Conservation (phyloP, 129 eudicot genomes). For the Calendula officinalis region DNA sequence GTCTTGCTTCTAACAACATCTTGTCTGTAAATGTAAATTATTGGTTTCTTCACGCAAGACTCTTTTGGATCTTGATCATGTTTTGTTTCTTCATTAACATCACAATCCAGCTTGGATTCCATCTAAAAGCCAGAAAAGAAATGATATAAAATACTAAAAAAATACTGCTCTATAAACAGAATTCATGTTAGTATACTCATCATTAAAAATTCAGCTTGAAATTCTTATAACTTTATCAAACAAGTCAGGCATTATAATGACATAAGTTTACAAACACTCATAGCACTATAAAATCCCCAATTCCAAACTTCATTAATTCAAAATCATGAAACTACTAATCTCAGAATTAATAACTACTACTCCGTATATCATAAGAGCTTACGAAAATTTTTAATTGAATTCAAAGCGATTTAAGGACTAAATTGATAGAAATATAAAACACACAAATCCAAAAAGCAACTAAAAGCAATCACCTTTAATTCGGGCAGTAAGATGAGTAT, state of each 20-base stretch:
- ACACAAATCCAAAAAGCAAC: not conserved
- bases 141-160: not conserved
- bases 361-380: constrained; percentile 10
- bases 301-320: not conserved
- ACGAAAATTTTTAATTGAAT: not conserved
- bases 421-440: not conserved
- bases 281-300: not conserved
- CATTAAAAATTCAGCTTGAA: not conserved
- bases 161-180: not conserved
- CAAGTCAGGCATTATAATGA: constrained; percentile 1
- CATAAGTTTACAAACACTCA: not conserved
- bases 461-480: constrained; percentile 18
- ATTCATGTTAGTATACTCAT: not conserved
- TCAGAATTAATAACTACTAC: not conserved
- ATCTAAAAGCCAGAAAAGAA: constrained; percentile 42
- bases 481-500: constrained; percentile 4
- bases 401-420: constrained; percentile 6
- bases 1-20: constrained; percentile 88
- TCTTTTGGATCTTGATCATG: constrained; percentile 28
- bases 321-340: not conserved
- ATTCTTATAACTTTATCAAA: not conserved
- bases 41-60: constrained; percentile 30
- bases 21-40: constrained; percentile 61
- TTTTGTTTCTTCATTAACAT: constrained; percentile 26
- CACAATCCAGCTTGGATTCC: constrained; percentile 51